Conservation (phyloP, 2,329 filamentous ascomycete genomes). For the Myriosclerotinia duriaeana region DNA sequence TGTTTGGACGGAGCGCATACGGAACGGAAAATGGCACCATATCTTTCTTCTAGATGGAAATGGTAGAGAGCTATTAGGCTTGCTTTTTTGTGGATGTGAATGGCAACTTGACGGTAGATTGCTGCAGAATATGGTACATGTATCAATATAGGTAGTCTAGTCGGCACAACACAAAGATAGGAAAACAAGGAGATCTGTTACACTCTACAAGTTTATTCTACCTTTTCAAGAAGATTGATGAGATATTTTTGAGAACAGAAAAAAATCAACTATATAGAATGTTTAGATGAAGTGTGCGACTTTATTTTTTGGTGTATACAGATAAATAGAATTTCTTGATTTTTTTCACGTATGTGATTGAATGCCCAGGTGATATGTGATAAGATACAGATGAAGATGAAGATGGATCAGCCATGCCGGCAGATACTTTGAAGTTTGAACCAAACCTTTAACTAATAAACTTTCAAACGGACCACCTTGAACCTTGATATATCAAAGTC, state of each 20-base stretch:
- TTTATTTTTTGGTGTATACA: constrained; percentile 5
- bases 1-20: constrained; percentile 19
- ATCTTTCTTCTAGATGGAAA: background rate
- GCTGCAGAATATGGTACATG: constrained; percentile 30
- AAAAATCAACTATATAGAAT: constrained; percentile 13
- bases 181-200: constrained; percentile 13
- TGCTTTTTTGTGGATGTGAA: constrained; percentile 35
- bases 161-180: constrained; percentile 10
- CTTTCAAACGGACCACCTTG: no score
- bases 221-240: constrained; percentile 6
- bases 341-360: no score
- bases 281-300: constrained; percentile 11
- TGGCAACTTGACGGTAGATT: constrained; percentile 30
- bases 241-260: constrained; percentile 21
- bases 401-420: background rate
- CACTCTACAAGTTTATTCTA: constrained; percentile 13
- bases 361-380: no score
- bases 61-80: constrained; percentile 25
- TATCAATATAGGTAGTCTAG: constrained; percentile 19
- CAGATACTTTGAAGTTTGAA: no score
- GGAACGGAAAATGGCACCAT: constrained; percentile 8
- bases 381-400: background rate
- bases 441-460: no score
- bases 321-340: background rate
- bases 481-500: no score